Base-by-base conservation (phyloP, 2,329 filamentous ascomycete species). In the Simplicillium aogashimaense region DNA sequence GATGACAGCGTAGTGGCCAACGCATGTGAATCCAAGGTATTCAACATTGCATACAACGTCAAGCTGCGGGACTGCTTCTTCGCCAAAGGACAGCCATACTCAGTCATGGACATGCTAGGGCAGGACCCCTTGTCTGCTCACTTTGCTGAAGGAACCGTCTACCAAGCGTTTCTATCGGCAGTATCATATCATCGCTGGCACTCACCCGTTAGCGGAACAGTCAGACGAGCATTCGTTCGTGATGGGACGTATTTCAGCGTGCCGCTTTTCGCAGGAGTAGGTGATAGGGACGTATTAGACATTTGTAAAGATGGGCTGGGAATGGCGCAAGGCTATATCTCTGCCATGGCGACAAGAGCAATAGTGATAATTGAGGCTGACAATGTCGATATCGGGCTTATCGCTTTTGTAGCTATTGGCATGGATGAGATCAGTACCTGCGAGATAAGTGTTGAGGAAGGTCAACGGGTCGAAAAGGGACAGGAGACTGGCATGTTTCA, bases 361-460 rank as follows among this genome's bases (percentile, higher is more conserved):
- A 57, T 88, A 34, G 77, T 88, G 46, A 76, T 83, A 52, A 74
- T 88, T 42, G 70, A 86, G 55, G 80, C 82, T 0, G 80, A 85
- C 46, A 80, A 84, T 45, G 64, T 68, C 2, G 66, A 65, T 1
- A 78, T 87, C 25, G 83, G 83, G 0, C 60, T 86, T 25, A 72
- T 88, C 67, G 78, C 72, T 0, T 82, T 87, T 47, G 63, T 88
- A 11, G 77, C 73, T 2, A 72, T 88, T 3, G 84, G 83, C 2
- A 87, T 88, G 83, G 79, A 78, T 34, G 83, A 89, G 60, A 83
- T 87, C 10, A 81, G 74, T 43, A 80, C 81, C 0, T 86, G 82
- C 51, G 81, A 87, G 36, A 78, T 85, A 36, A 82, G 76, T 0
- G 80, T 86, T 11, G 68, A 68, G 48, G 74, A 80, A 52, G 82